Conservation (phyloP, 2,329 filamentous ascomycete species). For the Fusarium sp. region DNA sequence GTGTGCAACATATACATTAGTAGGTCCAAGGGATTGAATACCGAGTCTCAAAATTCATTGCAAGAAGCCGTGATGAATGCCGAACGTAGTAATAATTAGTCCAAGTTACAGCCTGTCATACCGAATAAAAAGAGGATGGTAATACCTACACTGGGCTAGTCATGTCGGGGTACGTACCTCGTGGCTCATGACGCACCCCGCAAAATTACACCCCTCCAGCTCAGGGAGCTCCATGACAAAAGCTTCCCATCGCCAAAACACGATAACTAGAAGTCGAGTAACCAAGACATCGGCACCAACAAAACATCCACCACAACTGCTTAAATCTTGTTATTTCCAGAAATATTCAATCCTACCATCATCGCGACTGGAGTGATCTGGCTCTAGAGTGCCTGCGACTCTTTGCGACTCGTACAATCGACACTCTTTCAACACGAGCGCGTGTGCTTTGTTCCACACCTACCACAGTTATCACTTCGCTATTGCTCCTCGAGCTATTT, state of each 20-base stretch:
- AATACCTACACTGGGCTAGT: background rate
- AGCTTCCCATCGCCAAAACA: constrained; percentile 25
- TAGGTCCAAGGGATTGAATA: background rate
- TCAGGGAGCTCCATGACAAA: constrained; percentile 23
- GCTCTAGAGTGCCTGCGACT: background rate
- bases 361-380: background rate
- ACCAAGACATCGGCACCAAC: background rate
- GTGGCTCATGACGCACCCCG: constrained; percentile 22
- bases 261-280: background rate
- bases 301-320: background rate
- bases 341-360: background rate
- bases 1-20: background rate
- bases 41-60: background rate
- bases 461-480: background rate
- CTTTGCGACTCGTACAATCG: background rate
- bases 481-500: background rate
- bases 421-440: background rate
- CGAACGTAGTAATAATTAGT: background rate
- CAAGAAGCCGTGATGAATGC: background rate
- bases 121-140: background rate
- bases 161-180: background rate
- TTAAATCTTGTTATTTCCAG: background rate
- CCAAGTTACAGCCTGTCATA: no score
- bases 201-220: constrained; percentile 37
- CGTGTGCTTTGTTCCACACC: constrained; percentile 3